Evolutionary conservation across 441 rosid genomes (phyloP), one percentile per base, ranked within the genome.

Genomic region (Viola pubescens): DNA sequence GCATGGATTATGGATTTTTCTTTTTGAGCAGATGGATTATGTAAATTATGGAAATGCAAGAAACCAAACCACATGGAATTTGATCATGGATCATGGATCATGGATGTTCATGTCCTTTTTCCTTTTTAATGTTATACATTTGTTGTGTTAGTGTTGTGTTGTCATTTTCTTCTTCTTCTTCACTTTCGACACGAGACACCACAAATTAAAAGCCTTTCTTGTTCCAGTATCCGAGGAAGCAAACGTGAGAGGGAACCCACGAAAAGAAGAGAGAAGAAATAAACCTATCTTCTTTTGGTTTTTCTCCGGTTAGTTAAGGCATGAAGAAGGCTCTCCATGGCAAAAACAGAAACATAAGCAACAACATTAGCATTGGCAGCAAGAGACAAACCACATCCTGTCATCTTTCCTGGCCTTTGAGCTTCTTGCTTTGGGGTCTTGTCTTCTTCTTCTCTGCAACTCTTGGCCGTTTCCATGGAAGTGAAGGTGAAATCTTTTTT

Each of bases 371-470:
- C 40, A 61, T 11, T 13, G 49, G 44, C 48, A 59, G 50, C 6
- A 70, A 58, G 13, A 70, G 66, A 42, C 1, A 26, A 26, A 26
- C 34, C 34, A 71, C 68, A 59, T 73, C 74, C 54, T 67, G 68
- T 51, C 81, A 86, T 76, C 82, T 79, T n/a, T 82, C 87, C 37
- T 48, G 81, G 68, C 72, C 90, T 12, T 59, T 85, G 64, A 75
- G 83, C 48, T 60, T 86, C 72, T 70, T 79, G 1, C 82, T 81
- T 6, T 86, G 89, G 89, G 80, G 73, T 62, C 72, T 81, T 62
- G 74, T 89, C 66, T 80, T 84, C 71, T 75, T 83, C 40, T 74
- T 84, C 58, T 75, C 75, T 70, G 71, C 80, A 57, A 66, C 72
- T 54, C 83, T 83, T 55, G 88, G 87, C 64, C 84, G 56, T 52